A percentile compares a stretch with the other conserved stretches of the same genome.
phyloP scores from a whole-genome alignment of 371 early-diverging fungal species.

The Mucor lusitanicus region DNA sequence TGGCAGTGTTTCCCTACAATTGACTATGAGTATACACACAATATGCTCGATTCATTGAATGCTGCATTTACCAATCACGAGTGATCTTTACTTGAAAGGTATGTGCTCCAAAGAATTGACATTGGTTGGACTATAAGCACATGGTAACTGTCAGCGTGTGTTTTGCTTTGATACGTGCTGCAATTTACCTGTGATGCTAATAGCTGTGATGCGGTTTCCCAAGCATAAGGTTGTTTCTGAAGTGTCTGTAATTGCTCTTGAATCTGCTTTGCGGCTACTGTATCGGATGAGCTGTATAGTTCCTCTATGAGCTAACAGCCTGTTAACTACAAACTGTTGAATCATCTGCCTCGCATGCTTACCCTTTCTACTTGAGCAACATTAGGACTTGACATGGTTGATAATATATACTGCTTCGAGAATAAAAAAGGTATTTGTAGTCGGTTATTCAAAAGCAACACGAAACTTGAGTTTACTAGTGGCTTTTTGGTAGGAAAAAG shows the following conservation, averaged over 20 bases:
- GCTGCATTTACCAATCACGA: conserved; percentile 66
- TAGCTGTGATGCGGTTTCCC: conserved; percentile 74
- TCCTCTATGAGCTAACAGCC: conserved; percentile 31
- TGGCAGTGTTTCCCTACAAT: conserved; percentile 61
- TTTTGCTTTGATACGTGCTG: background rate
- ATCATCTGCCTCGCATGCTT: background rate
- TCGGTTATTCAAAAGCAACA: conserved; percentile 4
- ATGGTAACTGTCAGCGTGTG: background rate
- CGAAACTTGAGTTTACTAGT: conserved; percentile 1
- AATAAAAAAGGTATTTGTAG: background rate
- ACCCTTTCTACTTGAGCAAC: conserved; percentile 21
- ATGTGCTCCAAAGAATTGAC: conserved; percentile 85
- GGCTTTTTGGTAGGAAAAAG: background rate
- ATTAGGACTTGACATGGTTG: conserved; percentile 7
- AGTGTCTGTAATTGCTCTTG: conserved; percentile 71
- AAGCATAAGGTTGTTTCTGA: conserved; percentile 71
- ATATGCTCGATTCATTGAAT: background rate
- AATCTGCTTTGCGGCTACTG: conserved; percentile 51
- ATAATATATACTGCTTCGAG: background rate
- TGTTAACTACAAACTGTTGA: background rate
- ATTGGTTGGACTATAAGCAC: conserved; percentile 56
- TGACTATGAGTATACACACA: background rate
- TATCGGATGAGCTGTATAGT: conserved; percentile 51
- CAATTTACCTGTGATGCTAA: conserved; percentile 52
- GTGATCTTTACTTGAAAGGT: conserved; percentile 81